Conservation (phyloP, 192 early-diverging fungal species). For the Umbelopsis ramanniana region DNA sequence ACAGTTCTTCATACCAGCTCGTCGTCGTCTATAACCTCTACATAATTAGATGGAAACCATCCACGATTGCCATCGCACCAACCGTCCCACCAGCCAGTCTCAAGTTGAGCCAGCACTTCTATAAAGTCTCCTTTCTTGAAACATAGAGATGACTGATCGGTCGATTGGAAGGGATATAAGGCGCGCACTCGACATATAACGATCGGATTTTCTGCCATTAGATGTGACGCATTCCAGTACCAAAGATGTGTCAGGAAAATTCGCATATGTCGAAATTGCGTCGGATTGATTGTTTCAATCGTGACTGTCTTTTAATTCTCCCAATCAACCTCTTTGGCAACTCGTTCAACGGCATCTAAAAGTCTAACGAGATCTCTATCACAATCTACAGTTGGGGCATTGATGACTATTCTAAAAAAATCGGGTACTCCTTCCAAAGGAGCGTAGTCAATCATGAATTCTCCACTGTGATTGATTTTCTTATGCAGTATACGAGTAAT, state of each 20-base stretch:
- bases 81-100: conserved; percentile 99
- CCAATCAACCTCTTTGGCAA: conserved; percentile 40
- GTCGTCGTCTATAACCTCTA: conserved; percentile 61
- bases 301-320: conserved; percentile 8
- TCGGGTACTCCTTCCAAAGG: conserved; percentile 49
- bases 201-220: conserved; percentile 13
- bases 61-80: conserved; percentile 78
- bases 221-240: conserved; percentile 12
- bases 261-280: not conserved
- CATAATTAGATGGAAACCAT: conserved; percentile 92
- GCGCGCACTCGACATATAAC: conserved; percentile 61
- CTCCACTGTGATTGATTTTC: conserved; percentile 49
- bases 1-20: conserved; percentile 50
- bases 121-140: conserved; percentile 89
- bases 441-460: conserved; percentile 77
- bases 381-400: conserved; percentile 64
- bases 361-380: conserved; percentile 50
- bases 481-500: conserved; percentile 51
- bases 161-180: conserved; percentile 86
- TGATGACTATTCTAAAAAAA: conserved; percentile 78
- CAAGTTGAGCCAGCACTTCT: conserved; percentile 86
- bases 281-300: not conserved
- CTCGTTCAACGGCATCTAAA: conserved; percentile 60
- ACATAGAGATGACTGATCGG: conserved; percentile 76
- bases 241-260: not conserved